These are phyloP conservation scores for Psilocybe tampanensis DNA, from an alignment of 768 basidiomycete genomes.

Conservation along the genomic window DNA sequence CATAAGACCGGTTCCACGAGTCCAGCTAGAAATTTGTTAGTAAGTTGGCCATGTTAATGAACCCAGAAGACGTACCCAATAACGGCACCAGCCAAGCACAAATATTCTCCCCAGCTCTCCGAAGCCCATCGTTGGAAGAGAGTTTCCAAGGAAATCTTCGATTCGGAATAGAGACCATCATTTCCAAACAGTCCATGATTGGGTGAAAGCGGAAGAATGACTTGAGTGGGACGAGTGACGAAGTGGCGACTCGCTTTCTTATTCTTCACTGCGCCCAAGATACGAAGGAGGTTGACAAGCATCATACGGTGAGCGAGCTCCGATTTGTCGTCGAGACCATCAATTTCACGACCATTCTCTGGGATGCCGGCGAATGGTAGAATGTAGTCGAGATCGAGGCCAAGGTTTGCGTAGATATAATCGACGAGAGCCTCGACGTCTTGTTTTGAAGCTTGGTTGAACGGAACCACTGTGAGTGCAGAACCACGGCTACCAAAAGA, in stretches of 20 bases:
- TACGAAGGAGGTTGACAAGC: slow-evolving; percentile 94
- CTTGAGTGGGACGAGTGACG: slow-evolving; percentile 97
- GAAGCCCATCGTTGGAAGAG: slow-evolving; percentile 98
- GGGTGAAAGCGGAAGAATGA: slow-evolving; percentile 95
- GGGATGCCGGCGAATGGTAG: slow-evolving; percentile 98
- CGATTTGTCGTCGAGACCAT: slow-evolving; percentile 94
- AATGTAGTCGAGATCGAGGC: slow-evolving; percentile 97
- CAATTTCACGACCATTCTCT: slow-evolving; percentile 98
- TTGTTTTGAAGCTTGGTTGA: slow-evolving; percentile 99
- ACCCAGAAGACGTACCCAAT: slow-evolving; percentile 72
- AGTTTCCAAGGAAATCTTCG: slow-evolving; percentile 97
- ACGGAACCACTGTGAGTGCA: slow-evolving; percentile 96
- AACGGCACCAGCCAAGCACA: slow-evolving; percentile 96
- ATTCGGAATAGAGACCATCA: slow-evolving; percentile 97
- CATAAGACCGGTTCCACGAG: slow-evolving; percentile 98
- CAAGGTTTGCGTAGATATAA: slow-evolving; percentile 95
- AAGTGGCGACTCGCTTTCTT: slow-evolving; percentile 98
- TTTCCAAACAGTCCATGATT: slow-evolving; percentile 99
- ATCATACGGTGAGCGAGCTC: slow-evolving; percentile 99
- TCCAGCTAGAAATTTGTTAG: slow-evolving; percentile 65
- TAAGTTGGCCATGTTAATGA: slow-evolving; percentile 6
- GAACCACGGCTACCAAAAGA: slow-evolving; percentile 93
- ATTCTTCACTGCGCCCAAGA: slow-evolving; percentile 95
- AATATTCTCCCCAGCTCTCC: slow-evolving; percentile 99
- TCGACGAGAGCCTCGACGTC: slow-evolving; percentile 98